These are phyloP conservation scores for Isoetes engelmannii DNA, from an alignment of 83 land plant species.

Conservation along the genomic window DNA sequence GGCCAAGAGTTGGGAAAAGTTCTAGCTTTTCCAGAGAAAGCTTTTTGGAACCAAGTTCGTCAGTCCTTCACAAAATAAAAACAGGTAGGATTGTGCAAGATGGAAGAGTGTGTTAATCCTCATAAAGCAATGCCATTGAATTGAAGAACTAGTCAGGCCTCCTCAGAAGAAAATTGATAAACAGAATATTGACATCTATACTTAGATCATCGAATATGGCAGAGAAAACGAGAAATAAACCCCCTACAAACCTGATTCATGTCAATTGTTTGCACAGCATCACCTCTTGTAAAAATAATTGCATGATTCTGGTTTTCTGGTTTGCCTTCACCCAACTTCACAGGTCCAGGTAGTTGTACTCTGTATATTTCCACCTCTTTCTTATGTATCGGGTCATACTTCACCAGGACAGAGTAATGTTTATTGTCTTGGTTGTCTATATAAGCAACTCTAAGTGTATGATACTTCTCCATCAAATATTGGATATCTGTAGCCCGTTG, in stretches of 20 bases:
- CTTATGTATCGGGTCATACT: conserved; percentile 53
- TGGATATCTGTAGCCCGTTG: conserved; percentile 65
- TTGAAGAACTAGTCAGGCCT: too few species aligned
- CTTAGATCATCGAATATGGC: too few species aligned
- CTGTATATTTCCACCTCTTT: conserved; percentile 77
- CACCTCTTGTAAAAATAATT: conserved; percentile 81
- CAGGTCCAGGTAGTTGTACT: conserved; percentile 69
- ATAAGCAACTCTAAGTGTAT: conserved; percentile 82
- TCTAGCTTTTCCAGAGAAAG: too few species aligned
- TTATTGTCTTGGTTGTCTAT: conserved; percentile 57
- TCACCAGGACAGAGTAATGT: conserved; percentile 70
- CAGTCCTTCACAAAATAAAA: too few species aligned
- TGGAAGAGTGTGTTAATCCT: too few species aligned
- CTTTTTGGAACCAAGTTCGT: too few species aligned
- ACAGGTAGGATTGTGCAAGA: too few species aligned
- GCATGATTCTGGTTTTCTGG: conserved; percentile 98
- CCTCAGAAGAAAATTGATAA: too few species aligned
- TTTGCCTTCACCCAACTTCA: conserved; percentile 96
- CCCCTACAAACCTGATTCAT: conserved; percentile 73
- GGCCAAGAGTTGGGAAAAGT: too few species aligned
- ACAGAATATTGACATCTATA: too few species aligned
- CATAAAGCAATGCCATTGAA: too few species aligned
- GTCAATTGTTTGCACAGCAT: conserved; percentile 96
- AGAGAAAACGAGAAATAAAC: too few species aligned
- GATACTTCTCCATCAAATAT: conserved; percentile 61